Percentiles rank a stretch among this genome's conserved stretches.
Conservation (phyloP, 768 basidiomycete species). For the Tephrocybe sp. region DNA sequence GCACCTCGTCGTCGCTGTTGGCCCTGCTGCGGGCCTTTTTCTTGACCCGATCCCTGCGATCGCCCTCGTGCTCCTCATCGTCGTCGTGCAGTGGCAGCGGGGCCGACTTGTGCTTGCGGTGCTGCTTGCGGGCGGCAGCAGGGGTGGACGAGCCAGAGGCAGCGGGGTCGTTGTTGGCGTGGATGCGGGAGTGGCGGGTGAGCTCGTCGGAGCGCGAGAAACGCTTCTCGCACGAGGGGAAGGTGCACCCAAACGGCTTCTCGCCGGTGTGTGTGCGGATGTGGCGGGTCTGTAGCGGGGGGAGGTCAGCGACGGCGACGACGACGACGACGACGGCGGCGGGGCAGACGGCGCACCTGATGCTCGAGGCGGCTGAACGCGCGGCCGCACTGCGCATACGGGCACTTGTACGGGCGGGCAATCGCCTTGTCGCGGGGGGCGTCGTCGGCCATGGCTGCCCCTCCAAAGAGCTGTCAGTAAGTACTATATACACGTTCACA, state of each 20-base stretch:
- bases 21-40: constrained; percentile 80
- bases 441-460: neutral
- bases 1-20: constrained; percentile 83
- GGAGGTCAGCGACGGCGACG: constrained; percentile 10
- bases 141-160: constrained; percentile 40
- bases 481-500: too few relatives aligned
- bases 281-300: constrained; percentile 81
- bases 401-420: constrained; percentile 92
- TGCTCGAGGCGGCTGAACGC: constrained; percentile 97
- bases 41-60: constrained; percentile 42
- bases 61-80: constrained; percentile 6
- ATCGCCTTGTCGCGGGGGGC: constrained; percentile 35
- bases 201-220: constrained; percentile 99
- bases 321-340: constrained; percentile 13
- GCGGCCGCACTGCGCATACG: constrained; percentile 86
- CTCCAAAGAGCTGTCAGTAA: too few relatives aligned
- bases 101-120: too few relatives aligned
- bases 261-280: constrained; percentile 98
- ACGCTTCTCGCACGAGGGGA: constrained; percentile 94
- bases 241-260: constrained; percentile 92
- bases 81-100: constrained; percentile 2
- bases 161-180: constrained; percentile 58
- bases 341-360: too few relatives aligned
- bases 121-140: neutral
- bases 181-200: constrained; percentile 93